Evolutionary conservation across 345 rosid genomes (phyloP), one percentile per base, ranked within the genome.

Genomic region (Psidium guajava): DNA sequence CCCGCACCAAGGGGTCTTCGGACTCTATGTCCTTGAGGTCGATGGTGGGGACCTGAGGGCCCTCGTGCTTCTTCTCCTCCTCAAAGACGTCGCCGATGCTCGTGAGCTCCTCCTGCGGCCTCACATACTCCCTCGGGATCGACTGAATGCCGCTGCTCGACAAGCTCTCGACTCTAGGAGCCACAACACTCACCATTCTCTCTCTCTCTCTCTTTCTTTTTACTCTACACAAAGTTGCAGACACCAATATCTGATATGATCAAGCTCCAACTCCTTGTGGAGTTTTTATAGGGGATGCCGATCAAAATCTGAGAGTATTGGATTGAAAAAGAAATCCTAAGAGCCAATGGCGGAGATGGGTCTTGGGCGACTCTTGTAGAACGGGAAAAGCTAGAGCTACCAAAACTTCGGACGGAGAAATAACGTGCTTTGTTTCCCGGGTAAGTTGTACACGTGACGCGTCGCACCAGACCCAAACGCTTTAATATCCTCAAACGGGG

Each of bases 31-130:
- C 91, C 87, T 82, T 86, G 24, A 97, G 52, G 83, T 97, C 98
- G 47, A 97, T 91, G 57, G 95, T 95, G 3, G 98, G 99, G 40
- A 95, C 90, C 81, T 95, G 98, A 32, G 97, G 97, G n/a, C 98
- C 99, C 16, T 92, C 98, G 3, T 85, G 69, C 53, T 87, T 94
- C 90, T 92, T 90, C 92, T 90, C 99, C 84, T 96, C 98, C 75
- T 91, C 94, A n/a, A 97, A 97, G 13, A 97, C 88, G 57, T 97
- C 81, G 9, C 91, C 88, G n/a, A 96, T 92, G 92, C 92, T 92
- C 16, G 86, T 86, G 4, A 97, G 94, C 91, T 97, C 99, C 87
- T 95, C 97, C 69, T 93, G 44, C 2, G 95, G 95, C 75, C 99
- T 91, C 42, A 97, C 85, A 56, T 97, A 96, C 77, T 96, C 98